These are phyloP conservation scores for Aristolochia contorta DNA, from an alignment of 164 flowering plant species.

Conservation along the genomic window DNA sequence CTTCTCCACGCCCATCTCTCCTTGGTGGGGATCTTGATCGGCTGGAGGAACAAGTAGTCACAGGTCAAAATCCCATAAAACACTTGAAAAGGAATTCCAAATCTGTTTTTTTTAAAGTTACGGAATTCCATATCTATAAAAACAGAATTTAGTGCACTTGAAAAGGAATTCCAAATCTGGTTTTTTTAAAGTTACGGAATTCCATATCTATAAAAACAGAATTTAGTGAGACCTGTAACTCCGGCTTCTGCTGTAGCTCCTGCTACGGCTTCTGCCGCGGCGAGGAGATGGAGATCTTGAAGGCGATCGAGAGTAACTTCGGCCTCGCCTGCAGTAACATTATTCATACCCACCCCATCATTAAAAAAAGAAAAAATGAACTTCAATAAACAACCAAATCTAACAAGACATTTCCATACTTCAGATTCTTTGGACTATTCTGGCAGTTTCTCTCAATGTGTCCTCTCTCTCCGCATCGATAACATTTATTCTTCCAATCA, in stretches of 20 bases:
- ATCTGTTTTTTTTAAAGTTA: too few species aligned
- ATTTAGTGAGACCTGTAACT: slow-evolving; percentile 48
- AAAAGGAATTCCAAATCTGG: too few species aligned
- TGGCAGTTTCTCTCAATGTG: slow-evolving; percentile 83
- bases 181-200: too few species aligned
- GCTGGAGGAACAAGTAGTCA: slow-evolving; percentile 19
- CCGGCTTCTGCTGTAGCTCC: slow-evolving; percentile 60
- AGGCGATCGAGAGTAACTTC: slow-evolving; percentile 68
- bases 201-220: too few species aligned
- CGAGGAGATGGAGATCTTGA: slow-evolving; percentile 40
- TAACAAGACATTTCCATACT: slow-evolving; percentile 18
- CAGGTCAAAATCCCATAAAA: neutral
- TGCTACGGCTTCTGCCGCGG: slow-evolving; percentile 50
- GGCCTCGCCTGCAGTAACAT: slow-evolving; percentile 25
- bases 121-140: too few species aligned
- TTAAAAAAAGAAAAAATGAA: neutral
- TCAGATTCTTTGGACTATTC: slow-evolving; percentile 74
- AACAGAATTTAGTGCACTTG: neutral
- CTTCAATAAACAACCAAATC: neutral
- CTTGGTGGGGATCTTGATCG: slow-evolving; percentile 60
- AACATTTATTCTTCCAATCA: slow-evolving; percentile 97
- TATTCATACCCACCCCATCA: neutral
- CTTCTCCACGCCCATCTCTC: slow-evolving; percentile 30
- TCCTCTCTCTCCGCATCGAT: slow-evolving; percentile 88
- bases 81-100: too few species aligned